Evolutionary conservation across 2,329 filamentous ascomycete genomes (phyloP).

Genomic region (Neonectria sp.): DNA sequence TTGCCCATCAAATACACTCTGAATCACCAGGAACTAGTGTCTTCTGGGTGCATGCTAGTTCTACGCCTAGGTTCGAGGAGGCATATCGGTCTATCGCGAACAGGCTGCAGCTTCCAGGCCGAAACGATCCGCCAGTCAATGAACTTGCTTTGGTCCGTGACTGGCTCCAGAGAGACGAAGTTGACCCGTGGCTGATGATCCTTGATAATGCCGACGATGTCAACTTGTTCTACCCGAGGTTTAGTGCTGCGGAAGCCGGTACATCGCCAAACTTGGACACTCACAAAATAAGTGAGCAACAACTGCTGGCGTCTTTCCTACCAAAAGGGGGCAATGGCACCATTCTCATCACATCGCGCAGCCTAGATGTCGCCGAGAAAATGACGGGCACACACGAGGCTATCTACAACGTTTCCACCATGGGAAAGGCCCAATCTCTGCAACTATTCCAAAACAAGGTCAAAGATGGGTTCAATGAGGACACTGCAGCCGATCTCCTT

Average conservation of each 20-base stretch:
- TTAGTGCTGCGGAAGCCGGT: background rate
- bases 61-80: slow-evolving; percentile 52
- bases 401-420: slow-evolving; percentile 29
- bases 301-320: slow-evolving; percentile 27
- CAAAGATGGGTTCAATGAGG: background rate
- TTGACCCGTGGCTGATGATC: slow-evolving; percentile 42
- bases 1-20: slow-evolving; percentile 49
- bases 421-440: slow-evolving; percentile 29
- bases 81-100: slow-evolving; percentile 54
- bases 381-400: slow-evolving; percentile 26
- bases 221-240: slow-evolving; percentile 20
- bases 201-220: slow-evolving; percentile 42
- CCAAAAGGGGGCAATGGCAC: slow-evolving; percentile 32
- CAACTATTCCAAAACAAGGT: slow-evolving; percentile 39
- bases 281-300: background rate
- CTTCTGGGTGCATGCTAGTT: slow-evolving; percentile 57
- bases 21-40: slow-evolving; percentile 49
- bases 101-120: slow-evolving; percentile 41
- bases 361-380: slow-evolving; percentile 25
- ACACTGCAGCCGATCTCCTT: slow-evolving; percentile 31
- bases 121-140: slow-evolving; percentile 49
- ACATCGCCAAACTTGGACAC: background rate
- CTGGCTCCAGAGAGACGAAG: slow-evolving; percentile 45
- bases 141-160: slow-evolving; percentile 50
- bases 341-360: slow-evolving; percentile 41